Base-by-base conservation (phyloP, 805 yeast species). In the Metschnikowia lunata region DNA sequence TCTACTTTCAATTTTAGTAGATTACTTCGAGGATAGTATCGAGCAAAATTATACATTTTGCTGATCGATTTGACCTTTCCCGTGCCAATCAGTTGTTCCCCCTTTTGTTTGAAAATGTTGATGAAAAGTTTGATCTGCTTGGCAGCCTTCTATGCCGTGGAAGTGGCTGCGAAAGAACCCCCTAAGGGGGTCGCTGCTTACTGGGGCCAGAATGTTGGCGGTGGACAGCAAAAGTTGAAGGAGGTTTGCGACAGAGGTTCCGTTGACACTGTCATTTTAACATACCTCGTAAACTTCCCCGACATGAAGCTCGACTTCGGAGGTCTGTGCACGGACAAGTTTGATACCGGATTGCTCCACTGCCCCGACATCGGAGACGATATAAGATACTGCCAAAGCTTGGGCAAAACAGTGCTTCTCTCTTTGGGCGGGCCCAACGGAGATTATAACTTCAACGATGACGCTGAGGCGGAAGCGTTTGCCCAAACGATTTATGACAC, bases 141-240 rank as follows among this genome's bases (percentile, higher is more conserved):
- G 15, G 9, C 30, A 7, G 12, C 15, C 7, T 18, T 31, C 31
- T 23, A 30, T 27, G 36, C 23, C 40, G 26, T 28, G 8, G 36
- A 13, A 7, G 44, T 14, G 11, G 10, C 34, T 37, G 44, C 39
- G 12, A n/a, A 8, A 26, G 18, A 34, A 11, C 36, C 36, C 9
- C 44, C 45, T 7, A 40, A 40, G 26, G 42, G 86, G 51, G 78
- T 88, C 34, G 96, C 85, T 23, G 72, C 86, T 8, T 88, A 88
- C 66, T 88, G 96, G 96, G 96, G 97, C 42, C 96, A 88, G 65
- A 78, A 79, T 55, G 80, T 90, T 10, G 40, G 41, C 40, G 82
- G 78, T 11, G 40, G 54, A 32, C 81, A 78, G 55, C 66, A 67
- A 44, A 43, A 62, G 28, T 57, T 71, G 54, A 52, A 54, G 36